Base-by-base conservation (phyloP, 1,284 basidiomycete species). In the Athelia psychrophila region DNA sequence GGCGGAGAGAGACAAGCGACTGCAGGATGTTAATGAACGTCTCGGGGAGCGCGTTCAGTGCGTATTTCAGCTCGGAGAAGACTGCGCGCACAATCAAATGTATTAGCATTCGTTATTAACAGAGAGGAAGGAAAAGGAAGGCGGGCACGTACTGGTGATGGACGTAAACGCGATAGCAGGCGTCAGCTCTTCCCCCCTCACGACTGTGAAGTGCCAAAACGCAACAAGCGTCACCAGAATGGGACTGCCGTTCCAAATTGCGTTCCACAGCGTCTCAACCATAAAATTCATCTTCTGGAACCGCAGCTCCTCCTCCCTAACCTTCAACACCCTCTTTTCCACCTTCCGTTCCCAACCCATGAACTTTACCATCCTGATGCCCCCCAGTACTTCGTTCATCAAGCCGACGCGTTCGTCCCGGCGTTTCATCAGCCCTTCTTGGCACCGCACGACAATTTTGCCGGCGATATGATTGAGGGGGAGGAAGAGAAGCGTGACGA, bases 261-360 rank as follows among this genome's bases (percentile, higher is more conserved):
- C 88, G 90, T 80, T 90, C 33, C 33, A 12, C 12, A 10, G 33
- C 33, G n/a, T 83, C 71, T 96, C 94, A 48, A 96, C 90, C 42
- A 81, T 80, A 66, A 93, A 96, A 69, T 93, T 95, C 51, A 91
- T 69, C 56, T 84, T 86, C 66, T 94, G 91, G 68, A 85, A 93
- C 59, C 84, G 84, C 12, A 95, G 75, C 66, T 95, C 93, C 58
- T 84, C 86, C 47, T 81, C 82, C 23, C 93, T 81, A 55, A 95
- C 77, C 49, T 80, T 83, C 51, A 90, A 67, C 6, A 96, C 85
- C 8, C 80, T 78, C 27, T 77, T 75, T 69, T 96, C 93, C 61
- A 96, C 96, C 60, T 84, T 91, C 19, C 91, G 83, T 69, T 97
- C 95, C 93, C 93, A 95, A 10, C 91, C 92, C 91, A 95, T 95